These are phyloP conservation scores for Penicillium italicum DNA, from an alignment of 2,329 filamentous ascomycete species.

Conservation along the genomic window DNA sequence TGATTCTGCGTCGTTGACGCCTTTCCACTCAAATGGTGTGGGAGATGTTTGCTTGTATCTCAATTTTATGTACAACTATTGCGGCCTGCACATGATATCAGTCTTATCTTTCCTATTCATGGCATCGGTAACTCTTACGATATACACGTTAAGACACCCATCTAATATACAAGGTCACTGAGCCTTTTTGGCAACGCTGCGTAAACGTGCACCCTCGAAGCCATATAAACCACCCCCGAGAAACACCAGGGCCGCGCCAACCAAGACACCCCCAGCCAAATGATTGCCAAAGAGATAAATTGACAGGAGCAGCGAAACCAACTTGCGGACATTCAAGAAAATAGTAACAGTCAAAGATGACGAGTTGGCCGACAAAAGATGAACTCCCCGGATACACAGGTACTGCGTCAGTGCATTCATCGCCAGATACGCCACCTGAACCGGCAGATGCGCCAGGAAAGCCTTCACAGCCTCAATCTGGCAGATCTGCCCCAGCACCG, in stretches of 20 bases:
- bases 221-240: conserved; percentile 87
- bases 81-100: conserved; percentile 16
- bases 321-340: conserved; percentile 89
- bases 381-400: conserved; percentile 91
- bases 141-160: neutral
- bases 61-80: conserved; percentile 26
- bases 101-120: conserved; percentile 10
- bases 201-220: conserved; percentile 55
- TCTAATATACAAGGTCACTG: conserved; percentile 9
- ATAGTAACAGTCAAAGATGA: conserved; percentile 95
- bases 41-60: conserved; percentile 11
- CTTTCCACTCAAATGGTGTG: conserved; percentile 4
- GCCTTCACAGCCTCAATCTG: conserved; percentile 21
- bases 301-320: conserved; percentile 84
- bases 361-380: conserved; percentile 81
- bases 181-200: conserved; percentile 24
- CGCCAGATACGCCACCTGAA: conserved; percentile 39
- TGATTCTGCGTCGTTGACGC: conserved; percentile 5
- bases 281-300: conserved; percentile 92
- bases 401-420: conserved; percentile 78
- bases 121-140: neutral
- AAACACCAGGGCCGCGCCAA: conserved; percentile 84
- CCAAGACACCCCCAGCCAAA: conserved; percentile 69
- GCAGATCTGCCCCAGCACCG: conserved; percentile 13
- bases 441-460: conserved; percentile 29